These are phyloP conservation scores for Ilyonectria destructans DNA, from an alignment of 2,329 filamentous ascomycete species.

Conservation along the genomic window DNA sequence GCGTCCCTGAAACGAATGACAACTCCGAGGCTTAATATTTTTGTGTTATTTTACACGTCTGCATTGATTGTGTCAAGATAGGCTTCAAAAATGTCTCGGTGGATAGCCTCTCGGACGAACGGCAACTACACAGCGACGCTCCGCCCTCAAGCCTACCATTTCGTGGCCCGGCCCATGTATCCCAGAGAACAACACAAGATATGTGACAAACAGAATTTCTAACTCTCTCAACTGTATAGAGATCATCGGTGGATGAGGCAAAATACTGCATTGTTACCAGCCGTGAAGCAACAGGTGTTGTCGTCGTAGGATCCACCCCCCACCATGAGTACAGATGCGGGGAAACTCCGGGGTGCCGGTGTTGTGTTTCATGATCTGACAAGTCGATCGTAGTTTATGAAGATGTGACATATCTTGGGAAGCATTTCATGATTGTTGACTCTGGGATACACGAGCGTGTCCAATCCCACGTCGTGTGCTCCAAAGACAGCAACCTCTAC, in stretches of 20 bases:
- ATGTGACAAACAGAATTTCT: not conserved
- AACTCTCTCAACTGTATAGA: not conserved
- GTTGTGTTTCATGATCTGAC: slow-evolving; percentile 24
- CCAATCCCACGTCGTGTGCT: no score
- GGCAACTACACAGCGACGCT: not conserved
- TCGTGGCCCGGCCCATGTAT: not conserved
- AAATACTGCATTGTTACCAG: not conserved
- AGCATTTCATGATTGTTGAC: no score
- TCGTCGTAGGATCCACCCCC: slow-evolving; percentile 36
- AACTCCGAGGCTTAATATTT: not conserved
- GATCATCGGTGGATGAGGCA: not conserved
- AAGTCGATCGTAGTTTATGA: not conserved
- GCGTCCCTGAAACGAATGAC: not conserved
- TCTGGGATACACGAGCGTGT: no score
- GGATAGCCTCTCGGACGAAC: slow-evolving; percentile 10
- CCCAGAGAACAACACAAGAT: not conserved
- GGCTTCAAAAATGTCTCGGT: not conserved
- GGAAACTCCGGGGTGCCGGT: slow-evolving; percentile 49
- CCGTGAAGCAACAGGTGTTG: slow-evolving; percentile 16
- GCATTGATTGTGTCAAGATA: not conserved
- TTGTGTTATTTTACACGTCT: no score
- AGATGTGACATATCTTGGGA: not conserved
- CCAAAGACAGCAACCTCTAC: no score
- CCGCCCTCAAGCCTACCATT: not conserved
- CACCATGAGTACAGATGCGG: slow-evolving; percentile 37